Conservation (phyloP, 371 early-diverging fungal genomes). For the Mortierella sp. region DNA sequence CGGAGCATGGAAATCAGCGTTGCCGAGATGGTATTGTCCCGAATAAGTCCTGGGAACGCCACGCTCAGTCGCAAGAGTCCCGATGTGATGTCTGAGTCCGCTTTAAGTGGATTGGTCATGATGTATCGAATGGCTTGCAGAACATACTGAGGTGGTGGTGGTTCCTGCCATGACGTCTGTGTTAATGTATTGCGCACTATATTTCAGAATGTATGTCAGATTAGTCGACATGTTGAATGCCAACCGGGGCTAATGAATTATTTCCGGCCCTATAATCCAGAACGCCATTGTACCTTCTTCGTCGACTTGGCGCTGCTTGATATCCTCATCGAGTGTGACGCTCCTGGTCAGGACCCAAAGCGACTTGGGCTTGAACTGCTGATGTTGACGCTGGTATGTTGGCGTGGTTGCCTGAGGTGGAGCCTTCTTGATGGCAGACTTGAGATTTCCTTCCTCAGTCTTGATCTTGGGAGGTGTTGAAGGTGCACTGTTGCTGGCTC, state of each 20-base stretch:
- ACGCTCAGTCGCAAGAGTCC: constrained; percentile 49
- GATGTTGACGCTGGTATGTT: constrained; percentile 16
- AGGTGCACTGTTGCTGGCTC: constrained; percentile 34
- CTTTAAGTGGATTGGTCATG: constrained; percentile 48
- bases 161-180: constrained; percentile 37
- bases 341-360: constrained; percentile 37
- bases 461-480: constrained; percentile 50
- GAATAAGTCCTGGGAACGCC: constrained; percentile 46
- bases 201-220: neutral
- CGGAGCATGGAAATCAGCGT: constrained; percentile 54
- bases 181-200: constrained; percentile 45
- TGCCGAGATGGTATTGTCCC: constrained; percentile 30
- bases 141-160: constrained; percentile 49
- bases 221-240: neutral
- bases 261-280: no score
- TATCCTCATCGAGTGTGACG: constrained; percentile 35
- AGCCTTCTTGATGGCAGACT: constrained; percentile 29
- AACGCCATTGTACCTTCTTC: constrained; percentile 30
- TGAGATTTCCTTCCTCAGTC: constrained; percentile 28
- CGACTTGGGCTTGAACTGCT: constrained; percentile 15
- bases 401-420: constrained; percentile 16
- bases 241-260: neutral
- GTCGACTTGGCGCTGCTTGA: constrained; percentile 44
- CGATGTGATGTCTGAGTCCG: constrained; percentile 44
- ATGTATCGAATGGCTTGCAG: constrained; percentile 43